Percentiles rank a stretch among this genome's conserved stretches.
phyloP scores from a whole-genome alignment of 495 filamentous ascomycete genomes.

The Neurospora sp. region DNA sequence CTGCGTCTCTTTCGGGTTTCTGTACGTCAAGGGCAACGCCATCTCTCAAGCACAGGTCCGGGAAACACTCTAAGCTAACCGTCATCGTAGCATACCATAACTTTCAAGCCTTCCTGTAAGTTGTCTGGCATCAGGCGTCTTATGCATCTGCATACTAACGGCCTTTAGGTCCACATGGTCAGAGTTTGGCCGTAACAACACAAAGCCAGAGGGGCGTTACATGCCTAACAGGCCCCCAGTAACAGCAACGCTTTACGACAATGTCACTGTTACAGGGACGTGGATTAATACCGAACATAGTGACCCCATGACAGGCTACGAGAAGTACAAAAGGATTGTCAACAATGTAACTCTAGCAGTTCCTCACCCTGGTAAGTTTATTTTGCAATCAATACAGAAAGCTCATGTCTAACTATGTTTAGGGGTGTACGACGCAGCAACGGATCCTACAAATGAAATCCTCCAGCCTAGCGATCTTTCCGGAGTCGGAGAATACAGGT shows the following conservation, averaged over 20 bases:
- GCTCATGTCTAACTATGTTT: neutral
- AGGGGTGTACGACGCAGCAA: slow-evolving; percentile 51
- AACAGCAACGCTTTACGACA: slow-evolving; percentile 49
- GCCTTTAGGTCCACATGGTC: slow-evolving; percentile 32
- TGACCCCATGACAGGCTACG: slow-evolving; percentile 37
- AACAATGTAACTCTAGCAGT: slow-evolving; percentile 68
- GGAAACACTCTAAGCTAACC: neutral
- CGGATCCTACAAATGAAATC: slow-evolving; percentile 49
- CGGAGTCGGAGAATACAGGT: slow-evolving; percentile 54
- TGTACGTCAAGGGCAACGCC: slow-evolving; percentile 3
- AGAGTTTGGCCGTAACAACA: slow-evolving; percentile 23
- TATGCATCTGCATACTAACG: neutral
- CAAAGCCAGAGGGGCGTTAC: slow-evolving; percentile 21
- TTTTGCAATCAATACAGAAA: neutral
- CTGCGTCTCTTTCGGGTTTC: slow-evolving; percentile 53
- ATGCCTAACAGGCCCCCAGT: slow-evolving; percentile 38
- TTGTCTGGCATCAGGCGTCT: neutral
- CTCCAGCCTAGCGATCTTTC: slow-evolving; percentile 53
- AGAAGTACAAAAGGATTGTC: slow-evolving; percentile 39
- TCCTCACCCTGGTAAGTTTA: slow-evolving; percentile 42
- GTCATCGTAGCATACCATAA: slow-evolving; percentile 19
- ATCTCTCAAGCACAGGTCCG: neutral
- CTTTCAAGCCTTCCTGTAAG: slow-evolving; percentile 22
- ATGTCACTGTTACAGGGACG: slow-evolving; percentile 49
- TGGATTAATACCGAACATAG: slow-evolving; percentile 46